Evolutionary conservation across 1,284 basidiomycete genomes (phyloP), one percentile per base, ranked within the genome.

Genomic region (Naganishia liquefaciens): DNA sequence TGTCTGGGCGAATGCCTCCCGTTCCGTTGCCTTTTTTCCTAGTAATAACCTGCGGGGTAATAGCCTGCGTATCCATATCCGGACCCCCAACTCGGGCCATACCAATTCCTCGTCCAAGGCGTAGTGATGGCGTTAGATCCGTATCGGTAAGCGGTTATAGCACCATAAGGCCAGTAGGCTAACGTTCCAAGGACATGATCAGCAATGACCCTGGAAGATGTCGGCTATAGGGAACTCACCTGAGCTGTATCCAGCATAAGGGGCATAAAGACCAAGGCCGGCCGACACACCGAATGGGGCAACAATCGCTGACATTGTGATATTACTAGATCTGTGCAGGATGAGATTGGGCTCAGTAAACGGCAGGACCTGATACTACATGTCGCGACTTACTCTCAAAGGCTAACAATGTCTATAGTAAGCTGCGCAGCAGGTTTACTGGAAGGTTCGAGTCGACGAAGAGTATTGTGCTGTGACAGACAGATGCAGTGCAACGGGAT

Each of bases 341-440:
- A 42, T 5, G 23, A 15, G 17, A n/a, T 7, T 7, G n/a, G 39
- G 17, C 13, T 25, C 52, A n/a, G 13, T 37, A 3, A 23, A 25
- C 6, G 19, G 5, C 11, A 5, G 7, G 21, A 5, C 5, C 17
- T 23, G 7, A n/a, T 9, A 19, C 11, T n/a, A 3, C 2, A 27
- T 21, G n/a, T 21, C 27, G 4, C 33, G 43, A 19, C 17, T 21
- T 47, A 25, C 54, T 40, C 10, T 39, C 25, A 25, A 19, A 39
- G 52, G 25, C 30, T 50, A 10, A 27, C 19, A 54, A 28, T 23
- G 39, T 15, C 21, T 33, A 27, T 30, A 19, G 21, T 27, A 23
- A 5, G 49, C 57, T 60, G 43, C 55, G 27, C 44, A 47, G 28
- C 55, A 58, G 54, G 43, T 25, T 21, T 37, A 25, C 25, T 47